Conservation (phyloP, 2,329 filamentous ascomycete genomes). For the Aspergillus oerlinghausenensis region DNA sequence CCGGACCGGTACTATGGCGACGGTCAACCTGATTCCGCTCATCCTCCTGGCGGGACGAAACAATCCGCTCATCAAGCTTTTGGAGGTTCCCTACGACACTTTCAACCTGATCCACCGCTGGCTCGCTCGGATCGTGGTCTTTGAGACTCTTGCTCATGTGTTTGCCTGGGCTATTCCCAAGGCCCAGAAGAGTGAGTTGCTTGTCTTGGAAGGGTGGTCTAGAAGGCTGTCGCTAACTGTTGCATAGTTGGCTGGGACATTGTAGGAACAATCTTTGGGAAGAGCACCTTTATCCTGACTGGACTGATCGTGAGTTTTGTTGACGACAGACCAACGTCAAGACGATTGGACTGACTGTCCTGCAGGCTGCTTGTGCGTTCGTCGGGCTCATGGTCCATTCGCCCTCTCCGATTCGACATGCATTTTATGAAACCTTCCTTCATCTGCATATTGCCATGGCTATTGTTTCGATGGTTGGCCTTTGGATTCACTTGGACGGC, state of each 20-base stretch:
- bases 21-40: conserved; percentile 42
- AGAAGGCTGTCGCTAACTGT: conserved; percentile 43
- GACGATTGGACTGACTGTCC: conserved; percentile 8
- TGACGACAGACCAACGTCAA: background rate
- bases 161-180: conserved; percentile 70
- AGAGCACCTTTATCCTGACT: conserved; percentile 32
- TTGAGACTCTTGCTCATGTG: conserved; percentile 67
- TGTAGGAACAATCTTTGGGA: conserved; percentile 25
- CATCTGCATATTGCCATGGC: conserved; percentile 77
- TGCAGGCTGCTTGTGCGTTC: conserved; percentile 51
- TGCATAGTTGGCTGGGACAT: conserved; percentile 40
- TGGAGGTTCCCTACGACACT: conserved; percentile 41
- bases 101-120: conserved; percentile 67
- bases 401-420: conserved; percentile 77
- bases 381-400: conserved; percentile 64
- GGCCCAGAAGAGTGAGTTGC: conserved; percentile 35
- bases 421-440: conserved; percentile 96
- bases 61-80: conserved; percentile 40
- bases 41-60: conserved; percentile 40
- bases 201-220: background rate
- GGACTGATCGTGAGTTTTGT: conserved; percentile 41
- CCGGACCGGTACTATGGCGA: conserved; percentile 40
- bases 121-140: conserved; percentile 67
- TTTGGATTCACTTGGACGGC: conserved; percentile 72
- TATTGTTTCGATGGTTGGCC: conserved; percentile 61